Conservation (phyloP, 164 flowering plant species). For the Saururus chinensis region DNA sequence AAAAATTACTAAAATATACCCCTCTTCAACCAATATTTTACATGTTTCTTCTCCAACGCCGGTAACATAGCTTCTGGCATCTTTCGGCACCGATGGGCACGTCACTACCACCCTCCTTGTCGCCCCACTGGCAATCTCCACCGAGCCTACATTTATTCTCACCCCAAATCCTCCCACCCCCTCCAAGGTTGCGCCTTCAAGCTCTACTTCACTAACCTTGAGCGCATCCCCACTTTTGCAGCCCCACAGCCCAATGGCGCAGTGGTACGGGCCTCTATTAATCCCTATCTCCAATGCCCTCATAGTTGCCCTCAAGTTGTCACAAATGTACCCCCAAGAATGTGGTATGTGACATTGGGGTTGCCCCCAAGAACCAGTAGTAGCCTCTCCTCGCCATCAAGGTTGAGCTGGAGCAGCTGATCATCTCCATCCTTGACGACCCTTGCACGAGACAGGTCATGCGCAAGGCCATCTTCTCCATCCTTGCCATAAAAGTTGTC, state of each 20-base stretch:
- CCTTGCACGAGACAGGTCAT: constrained; percentile 93
- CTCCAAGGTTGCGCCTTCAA: constrained; percentile 95
- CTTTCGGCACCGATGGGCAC: too few relatives aligned
- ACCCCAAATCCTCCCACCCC: constrained; percentile 94
- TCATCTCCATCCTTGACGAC: constrained; percentile 84
- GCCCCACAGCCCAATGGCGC: constrained; percentile 29
- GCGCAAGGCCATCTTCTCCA: constrained; percentile 96
- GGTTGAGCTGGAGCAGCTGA: constrained; percentile 91
- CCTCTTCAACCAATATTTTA: too few relatives aligned
- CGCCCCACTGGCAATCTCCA: constrained; percentile 71
- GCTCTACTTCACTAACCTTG: constrained; percentile 95
- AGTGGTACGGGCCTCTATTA: constrained; percentile 39
- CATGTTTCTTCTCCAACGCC: too few relatives aligned
- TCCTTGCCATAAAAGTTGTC: constrained; percentile 87
- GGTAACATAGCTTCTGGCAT: too few relatives aligned
- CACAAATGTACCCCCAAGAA: constrained; percentile 97
- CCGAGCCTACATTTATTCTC: constrained; percentile 88
- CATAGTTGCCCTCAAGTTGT: constrained; percentile 88
- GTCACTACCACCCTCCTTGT: constrained; percentile 82
- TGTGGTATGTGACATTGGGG: constrained; percentile 92
- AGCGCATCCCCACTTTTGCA: constrained; percentile 74
- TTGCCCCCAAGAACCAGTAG: constrained; percentile 93
- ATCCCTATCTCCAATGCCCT: constrained; percentile 91
- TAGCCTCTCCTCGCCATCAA: constrained; percentile 93
- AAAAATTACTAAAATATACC: too few relatives aligned